Evolutionary conservation across 768 basidiomycete species (phyloP).

Genomic region (Obba rivulosa): DNA sequence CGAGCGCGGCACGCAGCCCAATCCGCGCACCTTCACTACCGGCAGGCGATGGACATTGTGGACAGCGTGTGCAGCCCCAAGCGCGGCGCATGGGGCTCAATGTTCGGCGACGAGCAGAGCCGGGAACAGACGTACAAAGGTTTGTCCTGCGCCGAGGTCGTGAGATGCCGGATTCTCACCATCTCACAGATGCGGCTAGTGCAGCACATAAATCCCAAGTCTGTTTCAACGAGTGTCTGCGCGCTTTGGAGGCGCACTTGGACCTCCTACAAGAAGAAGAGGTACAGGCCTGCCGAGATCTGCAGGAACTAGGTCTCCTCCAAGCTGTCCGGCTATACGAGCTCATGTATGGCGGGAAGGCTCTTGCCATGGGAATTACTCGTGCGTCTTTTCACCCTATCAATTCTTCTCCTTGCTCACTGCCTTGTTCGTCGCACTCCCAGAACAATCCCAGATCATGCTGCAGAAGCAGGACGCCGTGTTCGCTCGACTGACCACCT

Average conservation of each 20-base stretch:
- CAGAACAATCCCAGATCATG: slow-evolving; percentile 17
- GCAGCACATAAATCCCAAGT: slow-evolving; percentile 17
- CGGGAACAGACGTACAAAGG: slow-evolving; percentile 15
- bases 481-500: slow-evolving; percentile 12
- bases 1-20: slow-evolving; percentile 13
- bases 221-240: slow-evolving; percentile 16
- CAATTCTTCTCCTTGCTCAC: neutral
- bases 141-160: neutral
- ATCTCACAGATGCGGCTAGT: slow-evolving; percentile 13
- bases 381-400: slow-evolving; percentile 8
- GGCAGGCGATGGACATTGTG: slow-evolving; percentile 15
- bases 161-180: neutral
- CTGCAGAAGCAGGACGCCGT: slow-evolving; percentile 15
- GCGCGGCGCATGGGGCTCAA: slow-evolving; percentile 11
- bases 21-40: slow-evolving; percentile 17
- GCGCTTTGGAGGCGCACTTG: slow-evolving; percentile 11
- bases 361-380: slow-evolving; percentile 16
- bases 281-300: slow-evolving; percentile 4
- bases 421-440: neutral
- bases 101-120: slow-evolving; percentile 19
- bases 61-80: slow-evolving; percentile 18
- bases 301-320: slow-evolving; percentile 12
- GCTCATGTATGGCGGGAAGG: slow-evolving; percentile 20
- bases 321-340: slow-evolving; percentile 16
- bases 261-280: slow-evolving; percentile 12